These are phyloP conservation scores for Globisporangium middletonii DNA, from an alignment of 352 stramenopile species.

Conservation along the genomic window DNA sequence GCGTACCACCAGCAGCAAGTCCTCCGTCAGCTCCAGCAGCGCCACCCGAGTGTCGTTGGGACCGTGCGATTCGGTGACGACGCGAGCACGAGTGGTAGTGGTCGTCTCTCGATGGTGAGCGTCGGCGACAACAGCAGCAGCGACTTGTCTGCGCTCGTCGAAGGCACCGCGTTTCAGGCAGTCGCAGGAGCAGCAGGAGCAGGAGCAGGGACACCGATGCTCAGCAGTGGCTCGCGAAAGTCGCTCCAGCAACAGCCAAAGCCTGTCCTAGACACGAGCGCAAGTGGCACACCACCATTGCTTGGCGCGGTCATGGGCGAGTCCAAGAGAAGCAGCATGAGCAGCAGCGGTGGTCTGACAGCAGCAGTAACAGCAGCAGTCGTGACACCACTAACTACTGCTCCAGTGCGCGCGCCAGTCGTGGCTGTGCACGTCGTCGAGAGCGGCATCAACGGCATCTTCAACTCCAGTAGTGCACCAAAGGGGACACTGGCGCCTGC, in stretches of 20 bases:
- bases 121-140: neutral
- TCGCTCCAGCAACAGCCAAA: neutral
- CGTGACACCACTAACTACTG: neutral
- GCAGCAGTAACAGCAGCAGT: neutral
- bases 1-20: constrained; percentile 16
- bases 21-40: constrained; percentile 8
- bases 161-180: constrained; percentile 3
- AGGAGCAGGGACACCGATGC: neutral
- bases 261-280: neutral
- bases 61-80: constrained; percentile 20
- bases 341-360: neutral
- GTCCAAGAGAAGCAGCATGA: neutral
- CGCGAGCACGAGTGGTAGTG: neutral
- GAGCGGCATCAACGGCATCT: constrained; percentile 11
- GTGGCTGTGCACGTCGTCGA: constrained; percentile 11
- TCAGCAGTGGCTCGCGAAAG: neutral
- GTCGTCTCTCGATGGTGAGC: neutral
- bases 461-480: constrained; percentile 6
- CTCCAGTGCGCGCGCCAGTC: neutral
- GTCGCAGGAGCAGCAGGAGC: neutral
- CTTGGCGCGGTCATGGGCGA: neutral
- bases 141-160: neutral
- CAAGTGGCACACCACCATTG: neutral
- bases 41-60: constrained; percentile 23
- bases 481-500: neutral